Percentiles rank a stretch among this genome's conserved stretches.
Conservation (phyloP, 2,329 filamentous ascomycete genomes). For the Colletotrichum euphorbiae region DNA sequence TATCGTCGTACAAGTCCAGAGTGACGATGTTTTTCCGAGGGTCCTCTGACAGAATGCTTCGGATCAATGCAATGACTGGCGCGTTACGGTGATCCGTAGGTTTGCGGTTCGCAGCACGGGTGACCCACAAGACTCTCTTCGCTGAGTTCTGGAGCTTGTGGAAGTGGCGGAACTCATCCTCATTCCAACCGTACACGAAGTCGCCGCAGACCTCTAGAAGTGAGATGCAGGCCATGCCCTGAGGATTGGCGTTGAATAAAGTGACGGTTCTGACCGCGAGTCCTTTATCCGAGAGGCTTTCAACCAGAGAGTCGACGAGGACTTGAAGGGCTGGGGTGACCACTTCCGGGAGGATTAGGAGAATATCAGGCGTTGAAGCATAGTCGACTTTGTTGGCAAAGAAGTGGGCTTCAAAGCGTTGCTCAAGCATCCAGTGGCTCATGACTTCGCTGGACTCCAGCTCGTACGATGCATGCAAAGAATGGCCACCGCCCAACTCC, state of each 20-base stretch:
- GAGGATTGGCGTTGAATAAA: conserved; percentile 32
- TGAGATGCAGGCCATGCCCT: conserved; percentile 54
- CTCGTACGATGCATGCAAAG: not conserved
- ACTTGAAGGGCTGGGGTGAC: not conserved
- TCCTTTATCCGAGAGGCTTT: conserved; percentile 1
- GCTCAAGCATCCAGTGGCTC: conserved; percentile 17
- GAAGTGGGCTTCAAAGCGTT: conserved; percentile 25
- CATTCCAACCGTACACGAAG: conserved; percentile 54
- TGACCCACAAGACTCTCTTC: conserved; percentile 61
- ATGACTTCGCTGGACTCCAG: not conserved
- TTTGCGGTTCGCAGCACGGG: conserved; percentile 54
- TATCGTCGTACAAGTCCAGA: conserved; percentile 53
- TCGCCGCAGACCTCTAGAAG: conserved; percentile 56
- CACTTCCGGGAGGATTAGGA: conserved; percentile 27
- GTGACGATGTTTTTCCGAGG: conserved; percentile 55
- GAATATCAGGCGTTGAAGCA: not conserved
- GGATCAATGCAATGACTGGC: conserved; percentile 58
- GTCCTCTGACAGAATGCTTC: conserved; percentile 63
- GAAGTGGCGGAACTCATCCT: conserved; percentile 54
- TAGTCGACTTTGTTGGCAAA: not conserved
- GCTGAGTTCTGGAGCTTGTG: conserved; percentile 52
- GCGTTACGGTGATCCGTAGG: conserved; percentile 51
- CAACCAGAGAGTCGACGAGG: not conserved
- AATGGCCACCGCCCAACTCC: not conserved
- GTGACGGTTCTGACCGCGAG: conserved; percentile 10